Evolutionary conservation across 495 filamentous ascomycete species (phyloP), one percentile per base, ranked within the genome.

Genomic region (Neurospora tetraspora): DNA sequence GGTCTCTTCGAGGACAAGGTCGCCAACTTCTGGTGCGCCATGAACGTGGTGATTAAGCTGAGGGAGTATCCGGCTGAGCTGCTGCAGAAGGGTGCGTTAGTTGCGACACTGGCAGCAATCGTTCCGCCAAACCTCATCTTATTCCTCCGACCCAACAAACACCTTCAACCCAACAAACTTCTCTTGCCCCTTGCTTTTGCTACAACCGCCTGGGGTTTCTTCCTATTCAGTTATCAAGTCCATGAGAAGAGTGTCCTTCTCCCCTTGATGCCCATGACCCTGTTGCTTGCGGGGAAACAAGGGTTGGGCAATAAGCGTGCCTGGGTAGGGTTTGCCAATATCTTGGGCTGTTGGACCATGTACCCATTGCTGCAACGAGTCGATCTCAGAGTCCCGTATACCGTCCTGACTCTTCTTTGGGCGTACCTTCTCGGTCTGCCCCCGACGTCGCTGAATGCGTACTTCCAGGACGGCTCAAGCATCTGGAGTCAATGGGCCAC

Each of bases 1-100:
- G 96, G 96, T 23, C 85, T 98, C 37, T 99, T 98, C 78, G 96
- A 99, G 83, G 96, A 98, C 83, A 99, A 99, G 80, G 96, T 99
- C 39, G 96, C 96, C 74, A 99, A 99, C 76, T 89, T 97, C 77
- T 99, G 96, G 96, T 99, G 96, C 79, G 90, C 93, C 16, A 83
- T 94, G 69, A 95, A 98, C 80, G 90, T 94, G 1, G 84, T 95
- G 68, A 85, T 97, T 82, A 99, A 98, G 82, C 87, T 98, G 45
- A 87, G 91, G 72, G 83, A 89, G 53, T 93, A 91, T 68, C 88
- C 90, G 9, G 73, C 87, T 14, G 83, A 86, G 5, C 75, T 93
- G 12, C 86, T 98, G 27, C 93, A 97, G 78, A 88, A 88, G n/a
- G 87, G 88, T 5, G 92, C 95, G 53, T 87, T 97, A 11, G 78